Evolutionary conservation across 495 filamentous ascomycete genomes (phyloP), one percentile per base, ranked within the genome.

Genomic region (Poronia punctata): DNA sequence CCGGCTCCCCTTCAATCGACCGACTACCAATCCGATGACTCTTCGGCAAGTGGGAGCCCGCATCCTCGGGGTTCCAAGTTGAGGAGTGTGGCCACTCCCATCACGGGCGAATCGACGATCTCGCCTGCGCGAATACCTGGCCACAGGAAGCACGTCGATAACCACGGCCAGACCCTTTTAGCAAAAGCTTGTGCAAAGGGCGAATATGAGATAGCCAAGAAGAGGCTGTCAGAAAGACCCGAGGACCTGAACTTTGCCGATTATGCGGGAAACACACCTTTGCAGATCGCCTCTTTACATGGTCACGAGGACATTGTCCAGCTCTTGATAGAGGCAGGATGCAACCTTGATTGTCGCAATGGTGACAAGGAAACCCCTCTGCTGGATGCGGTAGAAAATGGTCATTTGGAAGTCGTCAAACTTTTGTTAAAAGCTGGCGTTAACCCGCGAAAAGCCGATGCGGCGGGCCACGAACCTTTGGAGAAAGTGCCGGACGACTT

Each of bases 381-480:
- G 22, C 84, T 97, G 28, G 92, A 98, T 68, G 92, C 92, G 0
- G 84, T 95, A 19, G 90, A 96, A 50, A 97, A 97, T 54, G 84
- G 87, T 1, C 86, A 97, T 54, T 56, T 93, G 4, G 86, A 83
- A n/a, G 88, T 96, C 8, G 87, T 98, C 14, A 85, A 81, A 54
- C 68, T 93, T 8, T 62, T 96, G 19, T 72, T 98, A 7, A 78
- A 82, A 22, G 84, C 85, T 16, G 87, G 88, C 21, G 88, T 89
- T 5, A 89, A 98, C 50, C 93, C 92, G 14, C 80, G 85, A 28
- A 82, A 83, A 42, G 75, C 86, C 11, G 95, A 97, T 57, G 79
- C 79, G 2, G 81, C 86, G 49, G 92, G 92, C 5, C 77, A 90
- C 53, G 85, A 92, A 43, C 88, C 90, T 2, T 74, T 89, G 21